Base-by-base conservation (phyloP, 2,329 filamentous ascomycete genomes). In the Zopfia rhizophila region DNA sequence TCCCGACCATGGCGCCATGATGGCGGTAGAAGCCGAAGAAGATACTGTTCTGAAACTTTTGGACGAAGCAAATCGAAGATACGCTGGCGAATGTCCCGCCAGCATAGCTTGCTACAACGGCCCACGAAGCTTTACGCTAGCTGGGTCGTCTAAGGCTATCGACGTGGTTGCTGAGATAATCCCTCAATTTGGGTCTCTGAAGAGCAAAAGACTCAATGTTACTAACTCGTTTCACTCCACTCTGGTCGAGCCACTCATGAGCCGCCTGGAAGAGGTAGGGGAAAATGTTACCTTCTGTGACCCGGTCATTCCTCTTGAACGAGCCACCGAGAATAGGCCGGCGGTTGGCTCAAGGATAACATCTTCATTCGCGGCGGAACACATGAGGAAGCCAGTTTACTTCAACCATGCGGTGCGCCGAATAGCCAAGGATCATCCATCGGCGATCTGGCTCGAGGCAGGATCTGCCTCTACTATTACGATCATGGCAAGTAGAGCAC, bases 41-140 rank as follows among this genome's bases (percentile, higher is more conserved):
- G 31, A 22, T 1, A 31, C 21, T 3, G 48, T 51, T 2, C 8
- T 17, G 14, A 41, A 19, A 24, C 29, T 6, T 28, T 52, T 11
- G 22, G 16, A 16, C 7, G 35, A 46, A 38, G 14, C 24, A 10
- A 36, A 41, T 14, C 8, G 56, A 51, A 19, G n/a, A n/a, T 45
- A 5, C 55, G 1, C n/a, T n/a, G n/a, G n/a, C n/a, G n/a, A n/a
- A n/a, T n/a, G n/a, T n/a, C n/a, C n/a, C n/a, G n/a, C n/a, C n/a
- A n/a, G n/a, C n/a, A 75, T 82, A 24, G 79, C 80, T 0, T 82
- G 79, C 53, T 69, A 48, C 55, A 66, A 61, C 32, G 49, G 37
- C 0, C 73, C 73, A 0, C 53, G 47, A 3, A 77, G 66, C 46
- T 74, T 76, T 53, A 75, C 74, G 0, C 18, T 82, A 3, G 75